phyloP scores from a whole-genome alignment of 129 eudicot species.

The Helichrysum umbraculigerum region DNA sequence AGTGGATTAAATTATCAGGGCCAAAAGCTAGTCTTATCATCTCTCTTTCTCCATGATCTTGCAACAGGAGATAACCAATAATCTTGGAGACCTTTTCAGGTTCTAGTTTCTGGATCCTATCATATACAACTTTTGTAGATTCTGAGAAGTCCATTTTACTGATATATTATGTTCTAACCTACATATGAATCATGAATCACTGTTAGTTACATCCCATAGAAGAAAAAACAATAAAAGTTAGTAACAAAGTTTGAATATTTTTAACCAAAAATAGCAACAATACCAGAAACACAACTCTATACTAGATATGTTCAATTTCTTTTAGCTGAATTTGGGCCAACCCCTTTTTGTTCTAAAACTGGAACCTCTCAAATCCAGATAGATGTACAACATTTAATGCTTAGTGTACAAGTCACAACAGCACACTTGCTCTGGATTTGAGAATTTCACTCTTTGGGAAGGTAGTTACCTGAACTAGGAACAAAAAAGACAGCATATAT shows the following conservation, averaged over 20 bases:
- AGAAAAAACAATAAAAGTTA: background rate
- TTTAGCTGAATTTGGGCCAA: constrained; percentile 17
- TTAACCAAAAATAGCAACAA: constrained; percentile 5
- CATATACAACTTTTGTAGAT: constrained; percentile 42
- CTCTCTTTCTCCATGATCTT: constrained; percentile 54
- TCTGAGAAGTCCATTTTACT: constrained; percentile 44
- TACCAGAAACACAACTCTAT: constrained; percentile 19
- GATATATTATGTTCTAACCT: constrained; percentile 26
- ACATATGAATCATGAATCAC: constrained; percentile 22
- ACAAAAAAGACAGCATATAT: constrained; percentile 27
- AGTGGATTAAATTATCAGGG: constrained; percentile 44
- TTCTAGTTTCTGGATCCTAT: constrained; percentile 48
- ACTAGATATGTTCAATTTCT: background rate
- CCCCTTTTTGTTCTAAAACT: background rate
- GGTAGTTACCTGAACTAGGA: constrained; percentile 25
- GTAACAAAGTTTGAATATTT: background rate
- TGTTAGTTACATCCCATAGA: constrained; percentile 17
- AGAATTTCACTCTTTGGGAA: constrained; percentile 15
- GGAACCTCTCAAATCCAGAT: constrained; percentile 27
- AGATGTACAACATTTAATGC: background rate
- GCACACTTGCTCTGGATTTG: constrained; percentile 22
- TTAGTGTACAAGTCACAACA: constrained; percentile 20
- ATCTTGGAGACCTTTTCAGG: constrained; percentile 59
- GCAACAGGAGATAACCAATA: constrained; percentile 44
- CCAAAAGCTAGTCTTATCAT: constrained; percentile 57